These are phyloP conservation scores for Puccinia polysora DNA, from an alignment of 1,284 basidiomycete species.

Conservation along the genomic window DNA sequence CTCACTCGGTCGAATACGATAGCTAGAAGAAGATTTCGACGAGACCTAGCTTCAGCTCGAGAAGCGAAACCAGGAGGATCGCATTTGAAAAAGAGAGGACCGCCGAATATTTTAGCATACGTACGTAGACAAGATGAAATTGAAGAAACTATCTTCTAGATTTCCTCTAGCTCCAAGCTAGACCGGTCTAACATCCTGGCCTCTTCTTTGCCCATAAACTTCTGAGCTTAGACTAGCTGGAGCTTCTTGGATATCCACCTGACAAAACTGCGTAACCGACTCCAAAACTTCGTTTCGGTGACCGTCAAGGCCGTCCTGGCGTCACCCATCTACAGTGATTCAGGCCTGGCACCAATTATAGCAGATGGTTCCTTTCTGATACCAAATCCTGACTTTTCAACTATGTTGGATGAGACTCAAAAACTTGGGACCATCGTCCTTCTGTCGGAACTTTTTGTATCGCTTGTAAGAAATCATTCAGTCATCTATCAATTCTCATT, in stretches of 20 bases:
- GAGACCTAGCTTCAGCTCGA: background rate
- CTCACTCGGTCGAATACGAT: too few species aligned
- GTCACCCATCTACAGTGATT: slow-evolving; percentile 27
- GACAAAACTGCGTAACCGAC: background rate
- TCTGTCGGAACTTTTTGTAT: slow-evolving; percentile 16
- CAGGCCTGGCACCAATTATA: slow-evolving; percentile 23
- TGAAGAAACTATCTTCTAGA: background rate
- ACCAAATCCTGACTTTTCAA: slow-evolving; percentile 10
- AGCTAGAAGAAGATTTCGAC: background rate
- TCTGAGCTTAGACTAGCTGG: slow-evolving; percentile 18
- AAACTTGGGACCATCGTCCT: slow-evolving; percentile 4
- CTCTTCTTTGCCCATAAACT: background rate
- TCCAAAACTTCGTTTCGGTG: slow-evolving; percentile 12
- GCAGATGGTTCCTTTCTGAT: slow-evolving; percentile 13
- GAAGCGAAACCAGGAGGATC: background rate
- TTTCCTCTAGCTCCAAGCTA: background rate
- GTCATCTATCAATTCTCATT: too few species aligned
- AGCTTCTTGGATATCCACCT: slow-evolving; percentile 20
- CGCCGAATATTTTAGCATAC: slow-evolving; percentile 33
- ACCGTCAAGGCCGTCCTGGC: slow-evolving; percentile 13
- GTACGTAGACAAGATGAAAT: background rate
- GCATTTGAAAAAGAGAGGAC: slow-evolving; percentile 20
- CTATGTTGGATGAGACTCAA: slow-evolving; percentile 4
- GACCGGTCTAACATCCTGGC: background rate
- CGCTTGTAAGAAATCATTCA: slow-evolving; percentile 4